Percentiles rank a stretch among this genome's conserved stretches.
These are phyloP conservation scores for Cucurbita moschata DNA, from an alignment of 306 rosid genomes.

Conservation along the genomic window DNA sequence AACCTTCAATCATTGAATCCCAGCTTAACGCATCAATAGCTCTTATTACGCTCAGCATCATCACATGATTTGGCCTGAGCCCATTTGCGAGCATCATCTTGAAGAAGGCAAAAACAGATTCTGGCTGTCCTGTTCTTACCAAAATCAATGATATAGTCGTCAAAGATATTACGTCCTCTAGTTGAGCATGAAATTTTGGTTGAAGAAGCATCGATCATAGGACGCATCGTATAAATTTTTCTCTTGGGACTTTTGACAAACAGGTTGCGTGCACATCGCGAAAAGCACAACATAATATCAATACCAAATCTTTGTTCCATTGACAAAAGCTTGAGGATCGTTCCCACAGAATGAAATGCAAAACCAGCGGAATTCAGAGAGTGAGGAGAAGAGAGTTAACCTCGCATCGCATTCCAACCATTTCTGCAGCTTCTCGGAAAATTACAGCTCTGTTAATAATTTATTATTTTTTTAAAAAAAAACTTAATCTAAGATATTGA, in stretches of 20 bases:
- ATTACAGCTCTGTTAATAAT: neutral
- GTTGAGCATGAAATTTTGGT: neutral
- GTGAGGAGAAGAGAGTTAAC: neutral
- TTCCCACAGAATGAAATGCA: neutral
- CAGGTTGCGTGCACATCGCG: neutral
- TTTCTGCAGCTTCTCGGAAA: neutral
- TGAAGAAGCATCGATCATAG: neutral
- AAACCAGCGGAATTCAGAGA: neutral
- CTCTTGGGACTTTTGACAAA: neutral
- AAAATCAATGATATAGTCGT: constrained; percentile 4
- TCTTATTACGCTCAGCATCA: constrained; percentile 4
- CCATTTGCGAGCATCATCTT: constrained; percentile 9
- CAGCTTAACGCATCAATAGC: constrained; percentile 6
- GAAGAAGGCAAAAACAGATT: constrained; percentile 1
- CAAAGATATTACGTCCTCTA: neutral
- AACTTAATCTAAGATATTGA: too few relatives aligned
- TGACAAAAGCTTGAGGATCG: neutral
- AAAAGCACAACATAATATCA: neutral
- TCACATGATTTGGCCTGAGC: constrained; percentile 3
- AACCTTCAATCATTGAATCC: neutral
- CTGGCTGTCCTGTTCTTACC: constrained; percentile 11
- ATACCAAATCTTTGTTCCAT: neutral
- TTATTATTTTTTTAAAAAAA: too few relatives aligned
- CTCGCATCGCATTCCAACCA: neutral
- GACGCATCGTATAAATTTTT: neutral